phyloP scores from a whole-genome alignment of 75 land plant species.

The Sequoiadendron giganteum region DNA sequence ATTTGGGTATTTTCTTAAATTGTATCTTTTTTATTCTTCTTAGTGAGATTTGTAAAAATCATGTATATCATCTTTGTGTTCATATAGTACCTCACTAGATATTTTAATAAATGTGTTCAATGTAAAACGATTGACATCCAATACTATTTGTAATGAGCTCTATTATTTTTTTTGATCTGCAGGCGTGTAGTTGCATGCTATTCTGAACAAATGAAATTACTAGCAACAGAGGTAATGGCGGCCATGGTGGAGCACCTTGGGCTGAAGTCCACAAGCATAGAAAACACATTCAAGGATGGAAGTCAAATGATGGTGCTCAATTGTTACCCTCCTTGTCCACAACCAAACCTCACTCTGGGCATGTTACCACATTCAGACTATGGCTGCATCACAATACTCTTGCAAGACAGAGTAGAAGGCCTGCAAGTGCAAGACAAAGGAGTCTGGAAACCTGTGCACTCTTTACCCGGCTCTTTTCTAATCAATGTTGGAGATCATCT shows the following conservation, averaged over 20 bases:
- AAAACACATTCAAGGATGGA: slow-evolving; percentile 34
- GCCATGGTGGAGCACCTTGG: slow-evolving; percentile 31
- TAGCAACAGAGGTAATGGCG: slow-evolving; percentile 33
- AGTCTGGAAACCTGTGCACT: slow-evolving; percentile 19
- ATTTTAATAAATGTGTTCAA: too few relatives aligned
- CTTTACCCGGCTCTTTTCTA: too few relatives aligned
- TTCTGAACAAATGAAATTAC: slow-evolving; percentile 21
- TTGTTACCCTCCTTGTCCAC: slow-evolving; percentile 69
- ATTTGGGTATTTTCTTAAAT: too few relatives aligned
- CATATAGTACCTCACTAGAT: too few relatives aligned
- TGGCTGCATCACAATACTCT: slow-evolving; percentile 63
- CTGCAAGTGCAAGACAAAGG: slow-evolving; percentile 36
- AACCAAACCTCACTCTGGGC: slow-evolving; percentile 65
- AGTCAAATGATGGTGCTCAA: slow-evolving; percentile 62
- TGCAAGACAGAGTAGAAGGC: slow-evolving; percentile 50
- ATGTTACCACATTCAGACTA: slow-evolving; percentile 73
- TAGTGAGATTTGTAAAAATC: too few relatives aligned
- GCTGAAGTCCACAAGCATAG: slow-evolving; percentile 21
- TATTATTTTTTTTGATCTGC: background rate
- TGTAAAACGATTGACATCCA: too few relatives aligned
- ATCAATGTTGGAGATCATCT: too few relatives aligned
- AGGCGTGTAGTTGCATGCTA: slow-evolving; percentile 35
- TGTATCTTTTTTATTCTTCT: too few relatives aligned
- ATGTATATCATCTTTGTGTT: too few relatives aligned
- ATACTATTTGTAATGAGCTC: too few relatives aligned